phyloP scores from a whole-genome alignment of 495 filamentous ascomycete species.

The Penicillium maclennaniae region DNA sequence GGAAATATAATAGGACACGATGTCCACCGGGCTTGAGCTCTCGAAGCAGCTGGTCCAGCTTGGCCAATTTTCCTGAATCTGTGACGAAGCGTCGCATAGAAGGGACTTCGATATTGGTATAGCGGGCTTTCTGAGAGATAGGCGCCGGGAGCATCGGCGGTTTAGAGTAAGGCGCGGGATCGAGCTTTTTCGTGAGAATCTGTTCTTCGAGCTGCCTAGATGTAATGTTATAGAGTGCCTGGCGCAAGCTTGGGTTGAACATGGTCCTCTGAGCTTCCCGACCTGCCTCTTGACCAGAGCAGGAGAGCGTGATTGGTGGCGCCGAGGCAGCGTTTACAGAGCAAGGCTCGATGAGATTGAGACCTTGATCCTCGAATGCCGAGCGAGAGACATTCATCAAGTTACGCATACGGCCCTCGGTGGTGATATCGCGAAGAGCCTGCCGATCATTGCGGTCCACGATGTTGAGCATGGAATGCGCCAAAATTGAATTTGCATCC shows the following conservation, averaged over 20 bases:
- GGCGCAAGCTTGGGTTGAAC: constrained; percentile 74
- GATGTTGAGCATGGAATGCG: constrained; percentile 78
- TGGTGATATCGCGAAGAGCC: constrained; percentile 65
- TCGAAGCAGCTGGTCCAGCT: constrained; percentile 80
- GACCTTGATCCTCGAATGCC: constrained; percentile 63
- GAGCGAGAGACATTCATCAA: constrained; percentile 76
- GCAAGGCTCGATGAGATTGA: constrained; percentile 74
- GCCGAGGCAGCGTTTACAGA: constrained; percentile 71
- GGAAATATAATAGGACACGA: constrained; percentile 98
- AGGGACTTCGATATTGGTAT: constrained; percentile 86
- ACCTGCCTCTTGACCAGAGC: constrained; percentile 61
- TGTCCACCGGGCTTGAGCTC: constrained; percentile 89
- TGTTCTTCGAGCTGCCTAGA: constrained; percentile 64
- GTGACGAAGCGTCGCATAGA: constrained; percentile 99
- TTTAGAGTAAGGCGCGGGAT: constrained; percentile 58
- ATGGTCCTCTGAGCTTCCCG: constrained; percentile 68
- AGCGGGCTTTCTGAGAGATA: constrained; percentile 71
- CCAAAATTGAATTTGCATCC: constrained; percentile 48
- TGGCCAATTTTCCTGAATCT: constrained; percentile 92
- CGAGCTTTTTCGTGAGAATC: constrained; percentile 65
- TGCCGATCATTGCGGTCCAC: constrained; percentile 62
- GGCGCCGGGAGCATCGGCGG: constrained; percentile 67
- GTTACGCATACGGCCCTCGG: constrained; percentile 65
- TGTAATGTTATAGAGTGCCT: constrained; percentile 63
- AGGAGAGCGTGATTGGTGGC: constrained; percentile 80